phyloP scores from a whole-genome alignment of 164 flowering plant genomes.

The Hamamelis virginiana region DNA sequence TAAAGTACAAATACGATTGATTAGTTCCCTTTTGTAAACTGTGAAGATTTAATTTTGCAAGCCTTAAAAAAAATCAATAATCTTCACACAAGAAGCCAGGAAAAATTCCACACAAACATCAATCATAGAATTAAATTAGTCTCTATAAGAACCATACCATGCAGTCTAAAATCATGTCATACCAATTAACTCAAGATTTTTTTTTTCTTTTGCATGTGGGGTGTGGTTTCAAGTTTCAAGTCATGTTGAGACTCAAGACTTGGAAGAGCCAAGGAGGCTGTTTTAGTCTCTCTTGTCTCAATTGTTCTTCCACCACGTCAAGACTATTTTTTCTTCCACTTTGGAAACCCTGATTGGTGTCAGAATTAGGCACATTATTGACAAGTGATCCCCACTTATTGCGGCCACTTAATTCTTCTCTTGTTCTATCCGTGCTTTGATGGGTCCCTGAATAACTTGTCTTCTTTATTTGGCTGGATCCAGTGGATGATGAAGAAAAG shows the following conservation, averaged over 20 bases:
- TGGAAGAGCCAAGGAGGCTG: slow-evolving; percentile 72
- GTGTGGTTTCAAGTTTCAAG: too few species aligned
- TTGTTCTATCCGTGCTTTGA: slow-evolving; percentile 10
- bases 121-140: slow-evolving; percentile 15
- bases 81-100: slow-evolving; percentile 20
- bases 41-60: slow-evolving; percentile 9
- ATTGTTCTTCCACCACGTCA: slow-evolving; percentile 39
- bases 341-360: slow-evolving; percentile 22
- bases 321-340: slow-evolving; percentile 26
- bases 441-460: slow-evolving; percentile 10
- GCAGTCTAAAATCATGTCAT: slow-evolving; percentile 14
- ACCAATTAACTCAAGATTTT: not conserved
- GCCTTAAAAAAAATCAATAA: slow-evolving; percentile 1
- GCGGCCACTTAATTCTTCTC: slow-evolving; percentile 17
- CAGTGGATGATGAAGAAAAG: slow-evolving; percentile 57
- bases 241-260: slow-evolving; percentile 59
- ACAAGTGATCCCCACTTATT: slow-evolving; percentile 22
- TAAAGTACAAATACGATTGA: not conserved
- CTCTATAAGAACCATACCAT: slow-evolving; percentile 19
- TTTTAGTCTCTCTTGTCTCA: slow-evolving; percentile 43
- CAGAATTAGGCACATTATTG: slow-evolving; percentile 16
- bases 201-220: too few species aligned
- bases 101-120: slow-evolving; percentile 19
- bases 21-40: not conserved
- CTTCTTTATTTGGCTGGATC: slow-evolving; percentile 45